Base-by-base conservation (phyloP, 2,329 filamentous ascomycete genomes). In the Mariannaea sp. region DNA sequence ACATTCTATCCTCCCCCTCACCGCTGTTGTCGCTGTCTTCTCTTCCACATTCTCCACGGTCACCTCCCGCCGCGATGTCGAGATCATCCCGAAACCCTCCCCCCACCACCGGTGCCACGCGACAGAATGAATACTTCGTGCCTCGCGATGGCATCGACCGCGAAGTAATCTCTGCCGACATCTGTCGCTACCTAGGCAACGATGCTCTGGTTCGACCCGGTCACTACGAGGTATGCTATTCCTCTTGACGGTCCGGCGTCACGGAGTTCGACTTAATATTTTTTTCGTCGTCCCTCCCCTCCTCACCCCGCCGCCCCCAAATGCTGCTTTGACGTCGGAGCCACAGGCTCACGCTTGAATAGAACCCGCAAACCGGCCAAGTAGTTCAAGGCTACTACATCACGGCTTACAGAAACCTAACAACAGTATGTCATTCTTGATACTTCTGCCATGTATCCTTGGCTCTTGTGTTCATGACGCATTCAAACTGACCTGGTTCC, bases 141-240 rank as follows among this genome's bases (percentile, higher is more conserved):
- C 86, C 87, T 39, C 84, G 87, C 67, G 87, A 91, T 72, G 88
- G 89, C 69, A 92, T 92, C 73, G 88, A 89, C 71, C 85, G 88
- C 65, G 88, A 92, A 73, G 89, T 92, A 66, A 91, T 92, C 73
- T 90, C 89, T 59, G 86, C 88, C 70, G 89, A 92, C 71, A 90
- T 92, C 62, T 92, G 89, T 77, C 87, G 88, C 69, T 92, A 91
- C 71, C 81, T 92, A 64, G 89, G 89, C 68, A 90, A 90, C 72
- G 89, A 92, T 78, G 89, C 89, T 63, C 81, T 90, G 66, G 88
- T 90, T 69, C 86, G 86, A 68, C 88, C 88, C 55, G 87, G 86
- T 66, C 84, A 82, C 65, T 87, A 89, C 73, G 84, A 89, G 81
- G 87, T 90, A 81, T 66, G 64, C 44, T 44, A 7, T 30, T n/a